Base-by-base conservation (phyloP, 2,329 filamentous ascomycete genomes). In the Neopestalotiopsis clavispora region DNA sequence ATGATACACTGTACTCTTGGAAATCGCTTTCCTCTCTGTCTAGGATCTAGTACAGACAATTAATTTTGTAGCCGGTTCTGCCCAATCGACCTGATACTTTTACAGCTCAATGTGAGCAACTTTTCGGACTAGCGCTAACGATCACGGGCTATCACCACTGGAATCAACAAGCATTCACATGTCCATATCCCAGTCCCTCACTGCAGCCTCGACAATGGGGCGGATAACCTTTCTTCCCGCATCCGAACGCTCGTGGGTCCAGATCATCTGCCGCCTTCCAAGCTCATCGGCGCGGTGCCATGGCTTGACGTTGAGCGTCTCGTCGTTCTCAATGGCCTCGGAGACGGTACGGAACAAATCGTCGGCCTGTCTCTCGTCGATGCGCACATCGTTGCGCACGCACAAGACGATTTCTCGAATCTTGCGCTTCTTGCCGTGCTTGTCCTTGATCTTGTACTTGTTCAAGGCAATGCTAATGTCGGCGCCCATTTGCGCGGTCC, bases 371-470 rank as follows among this genome's bases (percentile, higher is more conserved):
- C 74, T 75, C 67, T 81, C 77, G 67, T 82, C 79, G 67, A 85
- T 83, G 0, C 83, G 74, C 9, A 84, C 81, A 66, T 84, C 83
- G 34, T 80, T 81, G 38, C 83, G 75, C 9, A 84, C 83, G 0
- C 80, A 78, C 0, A 85, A 76, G 5, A 83, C 81, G 58, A 85
- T 80, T 73, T 84, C 83, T n/a, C 83, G 76, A 23, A 84, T 77
- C 74, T 84, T 84, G 70, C 78, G 77, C 76, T 84, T 84, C 70
- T 79, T 78, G 1, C 77, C 76, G 9, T 79, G 71, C 66, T 78
- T 73, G 70, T 80, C 76, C 61, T 76, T 74, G 68, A 78, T 74
- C 70, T 84, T 84, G 77, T 84, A 83, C 71, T 84, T 84, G 77
- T 82, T 84, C 40, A 85, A 72, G 4, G 78, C 78, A 45, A 85